Percentiles rank a stretch among this genome's conserved stretches.
phyloP scores from a whole-genome alignment of 2,329 filamentous ascomycete species.

The Sporothrix globosa region DNA sequence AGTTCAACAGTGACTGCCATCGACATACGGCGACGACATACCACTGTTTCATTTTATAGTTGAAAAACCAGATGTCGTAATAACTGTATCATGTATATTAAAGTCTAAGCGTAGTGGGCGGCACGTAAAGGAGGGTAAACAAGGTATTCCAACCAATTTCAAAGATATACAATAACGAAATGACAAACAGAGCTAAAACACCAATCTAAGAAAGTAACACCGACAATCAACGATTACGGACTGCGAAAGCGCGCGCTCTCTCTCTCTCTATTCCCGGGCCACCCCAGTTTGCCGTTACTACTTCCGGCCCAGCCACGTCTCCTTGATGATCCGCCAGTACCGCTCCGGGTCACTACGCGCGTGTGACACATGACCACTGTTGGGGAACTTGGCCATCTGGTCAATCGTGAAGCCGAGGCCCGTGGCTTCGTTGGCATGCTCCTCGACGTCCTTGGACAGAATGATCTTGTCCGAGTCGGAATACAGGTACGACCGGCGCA shows the following conservation, averaged over 20 bases:
- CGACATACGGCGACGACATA: too few relatives aligned
- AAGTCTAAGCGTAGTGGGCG: too few relatives aligned
- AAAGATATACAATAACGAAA: too few relatives aligned
- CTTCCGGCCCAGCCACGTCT: slow-evolving; percentile 47
- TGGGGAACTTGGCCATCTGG: slow-evolving; percentile 51
- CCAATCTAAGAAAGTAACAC: background rate
- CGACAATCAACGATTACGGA: background rate
- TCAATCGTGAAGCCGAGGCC: slow-evolving; percentile 48
- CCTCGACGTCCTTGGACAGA: slow-evolving; percentile 52
- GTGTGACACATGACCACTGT: slow-evolving; percentile 43
- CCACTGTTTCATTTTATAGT: too few relatives aligned
- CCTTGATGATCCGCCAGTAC: slow-evolving; percentile 56
- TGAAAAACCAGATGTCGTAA: too few relatives aligned
- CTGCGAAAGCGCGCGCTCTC: too few relatives aligned
- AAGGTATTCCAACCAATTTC: too few relatives aligned
- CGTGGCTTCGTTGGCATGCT: slow-evolving; percentile 50
- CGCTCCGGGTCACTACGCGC: slow-evolving; percentile 49
- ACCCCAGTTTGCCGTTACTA: background rate
- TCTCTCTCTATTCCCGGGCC: too few relatives aligned
- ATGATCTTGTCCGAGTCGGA: slow-evolving; percentile 54
- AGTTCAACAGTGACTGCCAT: too few relatives aligned
- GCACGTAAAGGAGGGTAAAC: too few relatives aligned
- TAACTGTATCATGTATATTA: too few relatives aligned
- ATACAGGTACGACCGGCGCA: slow-evolving; percentile 57
- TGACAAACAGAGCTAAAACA: too few relatives aligned